These are phyloP conservation scores for Aureobasidium pullulans DNA, from an alignment of 2,329 filamentous ascomycete genomes.

Conservation along the genomic window DNA sequence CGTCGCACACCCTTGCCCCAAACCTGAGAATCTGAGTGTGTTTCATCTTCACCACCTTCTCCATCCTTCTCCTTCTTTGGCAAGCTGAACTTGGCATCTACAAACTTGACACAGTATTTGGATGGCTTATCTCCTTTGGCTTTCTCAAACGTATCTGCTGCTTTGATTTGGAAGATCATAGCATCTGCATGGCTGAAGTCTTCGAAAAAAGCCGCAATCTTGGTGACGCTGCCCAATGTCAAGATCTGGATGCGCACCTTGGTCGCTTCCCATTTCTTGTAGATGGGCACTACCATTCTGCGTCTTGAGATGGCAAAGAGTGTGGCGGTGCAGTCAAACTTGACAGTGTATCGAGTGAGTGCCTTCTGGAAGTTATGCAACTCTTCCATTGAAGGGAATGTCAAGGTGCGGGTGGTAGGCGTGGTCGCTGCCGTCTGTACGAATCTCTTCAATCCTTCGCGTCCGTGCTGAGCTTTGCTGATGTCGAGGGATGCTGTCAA, in stretches of 20 bases:
- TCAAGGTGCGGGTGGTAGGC: slow-evolving; percentile 63
- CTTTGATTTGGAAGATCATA: slow-evolving; percentile 82
- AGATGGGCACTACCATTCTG: slow-evolving; percentile 77
- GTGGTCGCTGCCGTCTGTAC: slow-evolving; percentile 49
- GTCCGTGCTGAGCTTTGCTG: slow-evolving; percentile 34
- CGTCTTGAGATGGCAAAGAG: slow-evolving; percentile 71
- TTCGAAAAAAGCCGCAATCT: slow-evolving; percentile 80
- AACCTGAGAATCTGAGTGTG: slow-evolving; percentile 43
- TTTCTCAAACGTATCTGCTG: slow-evolving; percentile 73
- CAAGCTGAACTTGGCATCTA: slow-evolving; percentile 85
- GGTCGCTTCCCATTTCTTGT: slow-evolving; percentile 90
- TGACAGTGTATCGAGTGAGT: slow-evolving; percentile 70
- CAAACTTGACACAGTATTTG: slow-evolving; percentile 65
- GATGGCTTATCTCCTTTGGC: slow-evolving; percentile 31
- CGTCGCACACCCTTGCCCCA: slow-evolving; percentile 50
- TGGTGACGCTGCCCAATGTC: slow-evolving; percentile 61
- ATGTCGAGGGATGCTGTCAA: slow-evolving; percentile 63
- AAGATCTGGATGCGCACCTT: slow-evolving; percentile 74
- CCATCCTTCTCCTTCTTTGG: slow-evolving; percentile 52
- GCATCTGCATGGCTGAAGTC: slow-evolving; percentile 80
- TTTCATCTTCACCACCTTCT: slow-evolving; percentile 43
- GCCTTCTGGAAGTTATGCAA: slow-evolving; percentile 73
- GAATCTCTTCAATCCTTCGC: slow-evolving; percentile 56
- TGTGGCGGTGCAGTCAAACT: slow-evolving; percentile 47
- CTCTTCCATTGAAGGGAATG: slow-evolving; percentile 40